phyloP scores from a whole-genome alignment of 768 basidiomycete genomes.

The Gloeostereum incarnatum region DNA sequence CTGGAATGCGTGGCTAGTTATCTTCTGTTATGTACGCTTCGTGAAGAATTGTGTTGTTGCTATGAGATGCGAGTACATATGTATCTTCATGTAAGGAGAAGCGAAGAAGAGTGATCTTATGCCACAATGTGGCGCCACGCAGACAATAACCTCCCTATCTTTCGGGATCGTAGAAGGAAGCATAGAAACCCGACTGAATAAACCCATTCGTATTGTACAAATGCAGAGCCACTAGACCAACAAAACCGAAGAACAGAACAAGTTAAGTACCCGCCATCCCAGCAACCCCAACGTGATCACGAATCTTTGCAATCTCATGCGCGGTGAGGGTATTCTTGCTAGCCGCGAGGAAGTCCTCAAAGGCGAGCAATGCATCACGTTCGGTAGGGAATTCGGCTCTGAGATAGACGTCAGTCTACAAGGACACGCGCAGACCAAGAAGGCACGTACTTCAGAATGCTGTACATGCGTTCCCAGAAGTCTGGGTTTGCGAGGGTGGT shows the following conservation, averaged over 20 bases:
- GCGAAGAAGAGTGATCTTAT: no score
- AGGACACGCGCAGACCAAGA: neutral
- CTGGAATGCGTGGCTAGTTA: no score
- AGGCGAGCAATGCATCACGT: slow-evolving; percentile 60
- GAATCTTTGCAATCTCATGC: slow-evolving; percentile 84
- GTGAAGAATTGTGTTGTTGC: no score
- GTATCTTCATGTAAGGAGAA: no score
- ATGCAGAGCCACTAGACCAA: no score
- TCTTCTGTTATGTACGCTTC: no score
- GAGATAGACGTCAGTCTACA: neutral
- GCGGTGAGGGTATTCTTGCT: slow-evolving; percentile 76
- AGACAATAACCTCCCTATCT: no score
- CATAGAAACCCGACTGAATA: no score
- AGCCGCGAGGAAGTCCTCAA: slow-evolving; percentile 81
- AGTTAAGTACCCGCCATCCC: slow-evolving; percentile 79
- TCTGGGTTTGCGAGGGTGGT: slow-evolving; percentile 61
- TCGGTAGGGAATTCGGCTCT: slow-evolving; percentile 57
- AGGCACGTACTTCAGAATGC: slow-evolving; percentile 49
- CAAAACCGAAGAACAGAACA: neutral
- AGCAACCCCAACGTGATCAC: slow-evolving; percentile 77
- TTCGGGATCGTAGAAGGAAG: no score
- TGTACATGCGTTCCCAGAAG: slow-evolving; percentile 70
- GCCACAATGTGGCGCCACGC: no score
- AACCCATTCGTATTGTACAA: no score
- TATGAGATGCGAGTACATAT: no score